Base-by-base conservation (phyloP, 805 yeast genomes). In the Candida coleopterorum region DNA sequence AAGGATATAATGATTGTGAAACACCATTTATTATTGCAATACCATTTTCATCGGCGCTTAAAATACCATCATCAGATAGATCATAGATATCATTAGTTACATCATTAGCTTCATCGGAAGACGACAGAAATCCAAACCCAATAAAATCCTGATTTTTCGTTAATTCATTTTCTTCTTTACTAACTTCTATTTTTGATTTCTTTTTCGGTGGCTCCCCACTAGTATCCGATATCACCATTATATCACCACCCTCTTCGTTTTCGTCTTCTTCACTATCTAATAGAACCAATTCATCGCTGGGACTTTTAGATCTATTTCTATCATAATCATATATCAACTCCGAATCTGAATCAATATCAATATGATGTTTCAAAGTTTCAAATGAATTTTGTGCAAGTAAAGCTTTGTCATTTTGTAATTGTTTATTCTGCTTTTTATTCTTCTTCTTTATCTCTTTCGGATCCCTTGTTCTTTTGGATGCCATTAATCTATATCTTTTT, bases 61-160 rank as follows among this genome's bases (percentile, higher is more conserved):
- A 50, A 9, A 50, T 50, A 1, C 64, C 62, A 23, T 56, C 68
- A 20, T 62, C 65, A 0, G 59, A 53, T 18, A 44, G 47, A 14
- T 26, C 26, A 14, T 35, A 20, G 11, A 35, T 12, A 20, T 35
- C 36, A 18, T 39, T 37, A 18, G 16, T 27, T 5, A 29, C 34
- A 12, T 52, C 49, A 23, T 26, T 26, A 3, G 38, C 38, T 18
- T 43, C 54, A 11, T 45, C 50, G 5, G 63, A 75, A 6, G 73
- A 70, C 1, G 74, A 69, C 5, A 68, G 60, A 35, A 70, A 64
- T 10, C 74, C 81, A 52, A 77, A 75, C 9, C 72, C 77, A 15
- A 77, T 77, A 45, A 70, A 77, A 39, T 77, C 81, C 34, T 62
- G 64, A 40, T 74, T 72, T 25, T 63, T 60, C 2, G 72, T 49